Percentiles rank a stretch among this genome's conserved stretches.
phyloP scores from a whole-genome alignment of 83 land plant genomes.

The Larix sibirica region DNA sequence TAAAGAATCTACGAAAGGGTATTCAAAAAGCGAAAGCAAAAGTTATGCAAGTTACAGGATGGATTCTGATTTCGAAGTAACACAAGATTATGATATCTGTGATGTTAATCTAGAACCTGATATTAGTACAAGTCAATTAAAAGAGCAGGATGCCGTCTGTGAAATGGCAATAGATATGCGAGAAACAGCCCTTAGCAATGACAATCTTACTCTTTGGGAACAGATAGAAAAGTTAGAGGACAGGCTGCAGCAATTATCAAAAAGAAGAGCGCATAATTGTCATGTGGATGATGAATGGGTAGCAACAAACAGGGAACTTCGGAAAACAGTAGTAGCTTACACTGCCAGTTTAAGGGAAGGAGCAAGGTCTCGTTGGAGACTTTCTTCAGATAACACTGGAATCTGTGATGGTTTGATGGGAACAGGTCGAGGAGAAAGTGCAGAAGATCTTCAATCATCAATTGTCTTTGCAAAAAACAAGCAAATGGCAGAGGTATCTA shows the following conservation, averaged over 20 bases:
- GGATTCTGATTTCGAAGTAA: neutral
- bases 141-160: neutral
- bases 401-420: neutral
- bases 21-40: neutral
- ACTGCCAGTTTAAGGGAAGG: conserved; percentile 13
- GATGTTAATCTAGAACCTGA: neutral
- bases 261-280: neutral
- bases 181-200: conserved; percentile 3
- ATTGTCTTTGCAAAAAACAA: neutral
- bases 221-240: conserved; percentile 37
- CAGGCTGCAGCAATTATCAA: conserved; percentile 17
- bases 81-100: neutral
- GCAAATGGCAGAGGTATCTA: conserved; percentile 8
- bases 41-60: neutral
- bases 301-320: conserved; percentile 15
- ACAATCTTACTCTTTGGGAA: conserved; percentile 25
- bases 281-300: conserved; percentile 3
- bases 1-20: conserved; percentile 1
- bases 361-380: conserved; percentile 8
- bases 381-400: neutral
- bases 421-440: neutral
- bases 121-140: neutral
- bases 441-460: conserved; percentile 9
- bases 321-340: neutral
- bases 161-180: conserved; percentile 10